These are phyloP conservation scores for Parsonsia alboflavescens DNA, from an alignment of 257 asterid genomes.

Conservation along the genomic window DNA sequence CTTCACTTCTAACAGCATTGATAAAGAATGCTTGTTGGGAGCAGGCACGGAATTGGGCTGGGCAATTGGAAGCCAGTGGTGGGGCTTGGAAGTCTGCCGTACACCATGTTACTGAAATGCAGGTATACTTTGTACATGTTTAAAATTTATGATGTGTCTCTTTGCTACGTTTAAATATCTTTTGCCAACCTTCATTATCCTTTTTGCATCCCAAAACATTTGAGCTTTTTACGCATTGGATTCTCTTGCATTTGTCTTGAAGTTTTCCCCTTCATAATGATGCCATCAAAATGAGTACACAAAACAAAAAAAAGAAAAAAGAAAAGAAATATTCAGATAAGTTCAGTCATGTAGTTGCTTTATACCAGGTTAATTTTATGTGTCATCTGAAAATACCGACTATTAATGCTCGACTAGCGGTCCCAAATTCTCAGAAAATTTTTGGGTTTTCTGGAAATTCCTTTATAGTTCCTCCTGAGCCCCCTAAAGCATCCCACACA, in stretches of 20 bases:
- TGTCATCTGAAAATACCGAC: background rate
- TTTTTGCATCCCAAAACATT: background rate
- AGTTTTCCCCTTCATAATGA: background rate
- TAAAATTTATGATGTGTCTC: background rate
- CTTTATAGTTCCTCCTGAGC: background rate
- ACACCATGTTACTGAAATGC: constrained; percentile 93
- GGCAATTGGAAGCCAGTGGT: constrained; percentile 84
- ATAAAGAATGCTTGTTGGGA: constrained; percentile 90
- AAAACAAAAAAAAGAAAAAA: background rate
- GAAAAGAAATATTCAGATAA: background rate
- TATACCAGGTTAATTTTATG: background rate
- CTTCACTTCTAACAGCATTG: constrained; percentile 73
- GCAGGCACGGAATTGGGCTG: constrained; percentile 95
- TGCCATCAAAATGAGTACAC: background rate
- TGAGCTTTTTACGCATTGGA: background rate
- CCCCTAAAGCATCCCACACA: background rate
- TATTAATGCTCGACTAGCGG: background rate
- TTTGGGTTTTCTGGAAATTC: background rate
- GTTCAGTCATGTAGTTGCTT: background rate
- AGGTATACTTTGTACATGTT: constrained; percentile 39
- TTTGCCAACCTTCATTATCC: background rate
- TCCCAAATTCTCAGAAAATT: background rate
- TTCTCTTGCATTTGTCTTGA: background rate
- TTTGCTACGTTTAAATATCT: background rate
- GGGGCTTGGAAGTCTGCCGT: constrained; percentile 84